Conservation (phyloP, 306 rosid species). For the Mimosa bimucronata region DNA sequence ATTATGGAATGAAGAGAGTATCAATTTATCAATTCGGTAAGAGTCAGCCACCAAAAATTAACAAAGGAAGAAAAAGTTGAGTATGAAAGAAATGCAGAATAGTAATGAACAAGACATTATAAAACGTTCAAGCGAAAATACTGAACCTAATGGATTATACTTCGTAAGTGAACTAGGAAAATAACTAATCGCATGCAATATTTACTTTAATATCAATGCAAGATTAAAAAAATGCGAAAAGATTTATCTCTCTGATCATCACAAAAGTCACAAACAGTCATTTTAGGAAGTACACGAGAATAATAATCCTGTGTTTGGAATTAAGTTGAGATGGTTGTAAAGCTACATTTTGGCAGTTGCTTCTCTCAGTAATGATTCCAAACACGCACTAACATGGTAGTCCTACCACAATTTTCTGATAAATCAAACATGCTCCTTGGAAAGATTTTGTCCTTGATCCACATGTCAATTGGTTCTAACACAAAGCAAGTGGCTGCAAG, state of each 20-base stretch:
- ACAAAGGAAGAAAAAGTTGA: too few relatives aligned
- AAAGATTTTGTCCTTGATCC: constrained; percentile 79
- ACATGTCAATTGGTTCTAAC: constrained; percentile 84
- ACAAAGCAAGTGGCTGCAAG: constrained; percentile 71
- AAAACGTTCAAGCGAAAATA: too few relatives aligned
- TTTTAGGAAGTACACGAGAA: not conserved
- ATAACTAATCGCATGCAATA: constrained; percentile 8
- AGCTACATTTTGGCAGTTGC: not conserved
- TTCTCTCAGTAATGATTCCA: not conserved
- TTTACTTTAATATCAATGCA: not conserved
- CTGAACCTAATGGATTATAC: too few relatives aligned
- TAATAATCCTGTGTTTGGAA: not conserved
- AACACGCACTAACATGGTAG: not conserved
- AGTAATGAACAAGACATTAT: too few relatives aligned
- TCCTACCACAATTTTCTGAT: constrained; percentile 3
- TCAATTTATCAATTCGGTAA: too few relatives aligned
- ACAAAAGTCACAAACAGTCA: not conserved
- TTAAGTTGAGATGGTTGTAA: not conserved
- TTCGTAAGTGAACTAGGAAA: not conserved
- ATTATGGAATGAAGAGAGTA: too few relatives aligned
- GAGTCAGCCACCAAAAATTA: too few relatives aligned
- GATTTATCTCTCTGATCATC: too few relatives aligned
- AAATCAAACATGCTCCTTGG: constrained; percentile 65
- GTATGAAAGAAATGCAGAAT: too few relatives aligned
- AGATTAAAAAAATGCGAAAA: not conserved